phyloP scores from a whole-genome alignment of 2,329 filamentous ascomycete species.

The Neopestalotiopsis sp. region DNA sequence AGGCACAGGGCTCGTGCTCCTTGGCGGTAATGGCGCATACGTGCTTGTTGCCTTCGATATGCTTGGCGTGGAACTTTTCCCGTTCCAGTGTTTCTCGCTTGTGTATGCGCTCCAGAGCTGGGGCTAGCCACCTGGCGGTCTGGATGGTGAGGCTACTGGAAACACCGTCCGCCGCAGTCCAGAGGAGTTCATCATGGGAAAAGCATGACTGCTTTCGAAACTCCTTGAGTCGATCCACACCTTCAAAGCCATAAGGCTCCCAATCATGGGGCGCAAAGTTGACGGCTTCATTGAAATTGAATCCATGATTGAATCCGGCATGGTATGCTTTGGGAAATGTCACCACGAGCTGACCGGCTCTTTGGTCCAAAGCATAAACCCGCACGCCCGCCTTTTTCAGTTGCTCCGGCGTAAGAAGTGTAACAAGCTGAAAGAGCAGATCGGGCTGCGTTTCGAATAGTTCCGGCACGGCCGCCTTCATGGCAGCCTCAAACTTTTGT shows the following conservation, averaged over 20 bases:
- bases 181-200: constrained; percentile 91
- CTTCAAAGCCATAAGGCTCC: constrained; percentile 88
- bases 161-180: constrained; percentile 85
- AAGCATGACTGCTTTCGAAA: constrained; percentile 95
- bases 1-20: constrained; percentile 57
- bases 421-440: constrained; percentile 96
- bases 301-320: constrained; percentile 96
- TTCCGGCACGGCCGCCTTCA: constrained; percentile 94
- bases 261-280: constrained; percentile 96
- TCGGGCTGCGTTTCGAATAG: constrained; percentile 97
- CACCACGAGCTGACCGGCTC: constrained; percentile 93
- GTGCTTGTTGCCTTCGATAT: constrained; percentile 60
- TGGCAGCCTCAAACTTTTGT: constrained; percentile 92
- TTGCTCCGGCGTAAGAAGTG: constrained; percentile 89
- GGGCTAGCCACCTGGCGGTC: constrained; percentile 93
- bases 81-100: constrained; percentile 75
- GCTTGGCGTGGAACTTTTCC: constrained; percentile 69
- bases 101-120: constrained; percentile 80
- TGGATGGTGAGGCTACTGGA: constrained; percentile 74
- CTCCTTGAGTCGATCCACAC: constrained; percentile 83
- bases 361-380: constrained; percentile 94
- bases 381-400: constrained; percentile 90
- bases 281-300: constrained; percentile 98
- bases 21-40: constrained; percentile 56
- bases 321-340: constrained; percentile 98